A percentile compares a stretch with the other conserved stretches of the same genome.
Evolutionary conservation across 495 filamentous ascomycete species (phyloP).

Genomic region (Penicillium silybi): DNA sequence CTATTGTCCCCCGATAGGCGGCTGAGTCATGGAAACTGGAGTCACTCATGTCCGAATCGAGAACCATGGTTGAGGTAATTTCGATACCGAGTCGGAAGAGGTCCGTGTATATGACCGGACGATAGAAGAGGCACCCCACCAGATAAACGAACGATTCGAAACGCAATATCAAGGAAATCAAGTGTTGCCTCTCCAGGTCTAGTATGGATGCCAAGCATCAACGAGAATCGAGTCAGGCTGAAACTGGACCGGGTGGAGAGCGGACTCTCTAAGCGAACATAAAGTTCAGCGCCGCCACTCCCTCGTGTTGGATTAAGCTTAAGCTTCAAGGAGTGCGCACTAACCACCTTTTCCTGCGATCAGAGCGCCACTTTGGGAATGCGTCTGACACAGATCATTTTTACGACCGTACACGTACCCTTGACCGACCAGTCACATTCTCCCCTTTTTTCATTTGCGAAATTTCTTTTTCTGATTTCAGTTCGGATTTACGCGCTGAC

Average conservation of each 20-base stretch:
- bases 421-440: neutral
- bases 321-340: constrained; percentile 43
- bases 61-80: constrained; percentile 4
- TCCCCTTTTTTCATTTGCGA: no score
- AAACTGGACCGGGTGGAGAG: constrained; percentile 14
- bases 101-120: neutral
- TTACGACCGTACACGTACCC: neutral
- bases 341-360: constrained; percentile 38
- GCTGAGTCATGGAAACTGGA: neutral
- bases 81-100: neutral
- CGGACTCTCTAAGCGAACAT: constrained; percentile 40
- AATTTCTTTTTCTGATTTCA: neutral
- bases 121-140: neutral
- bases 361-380: constrained; percentile 33
- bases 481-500: neutral
- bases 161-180: constrained; percentile 10
- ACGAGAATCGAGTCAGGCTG: neutral
- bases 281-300: constrained; percentile 35
- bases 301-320: constrained; percentile 54
- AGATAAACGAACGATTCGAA: neutral
- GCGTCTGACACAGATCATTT: constrained; percentile 27
- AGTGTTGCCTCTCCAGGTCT: constrained; percentile 8
- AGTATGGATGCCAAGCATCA: constrained; percentile 17
- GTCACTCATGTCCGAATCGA: constrained; percentile 6
- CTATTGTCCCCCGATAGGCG: neutral